phyloP scores from a whole-genome alignment of 2,329 filamentous ascomycete species.

The Fonsecaea pedrosoi region DNA sequence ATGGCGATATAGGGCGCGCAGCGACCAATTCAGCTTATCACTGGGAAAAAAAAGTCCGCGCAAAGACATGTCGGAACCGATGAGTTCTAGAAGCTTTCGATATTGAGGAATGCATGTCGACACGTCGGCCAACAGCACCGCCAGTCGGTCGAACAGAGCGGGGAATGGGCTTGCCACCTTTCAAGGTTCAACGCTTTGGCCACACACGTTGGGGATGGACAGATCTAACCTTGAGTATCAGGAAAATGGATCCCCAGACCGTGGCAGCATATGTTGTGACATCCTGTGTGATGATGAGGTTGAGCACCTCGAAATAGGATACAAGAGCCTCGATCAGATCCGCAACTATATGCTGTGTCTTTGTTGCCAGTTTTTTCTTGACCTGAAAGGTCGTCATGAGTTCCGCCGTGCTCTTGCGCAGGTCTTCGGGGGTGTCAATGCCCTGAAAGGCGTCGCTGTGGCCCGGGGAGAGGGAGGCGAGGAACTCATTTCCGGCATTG shows the following conservation, averaged over 20 bases:
- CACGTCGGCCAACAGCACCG: not conserved
- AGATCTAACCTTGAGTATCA: not conserved
- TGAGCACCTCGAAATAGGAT: not conserved
- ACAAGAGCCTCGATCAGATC: not conserved
- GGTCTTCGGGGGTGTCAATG: not conserved
- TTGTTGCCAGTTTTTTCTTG: not conserved
- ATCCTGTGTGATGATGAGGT: not conserved
- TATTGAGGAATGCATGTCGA: not conserved
- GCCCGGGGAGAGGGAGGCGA: not conserved
- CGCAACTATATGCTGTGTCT: not conserved
- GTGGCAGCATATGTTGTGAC: not conserved
- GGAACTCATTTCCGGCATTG: not conserved
- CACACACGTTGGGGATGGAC: not conserved
- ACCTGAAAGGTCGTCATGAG: not conserved
- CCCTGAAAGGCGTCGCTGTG: not conserved
- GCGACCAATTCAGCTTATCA: not conserved
- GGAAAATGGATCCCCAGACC: not conserved
- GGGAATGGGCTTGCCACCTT: not conserved
- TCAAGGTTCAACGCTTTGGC: not conserved
- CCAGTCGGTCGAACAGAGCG: not conserved
- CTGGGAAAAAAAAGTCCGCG: not conserved
- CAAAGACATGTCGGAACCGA: not conserved
- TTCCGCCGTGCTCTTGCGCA: not conserved
- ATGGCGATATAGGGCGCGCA: not conserved
- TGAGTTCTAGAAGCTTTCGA: not conserved